A percentile compares a stretch with the other conserved stretches of the same genome.
Conservation (phyloP, 108 stramenopile genomes). For the Aurantiochytrium sp. region DNA sequence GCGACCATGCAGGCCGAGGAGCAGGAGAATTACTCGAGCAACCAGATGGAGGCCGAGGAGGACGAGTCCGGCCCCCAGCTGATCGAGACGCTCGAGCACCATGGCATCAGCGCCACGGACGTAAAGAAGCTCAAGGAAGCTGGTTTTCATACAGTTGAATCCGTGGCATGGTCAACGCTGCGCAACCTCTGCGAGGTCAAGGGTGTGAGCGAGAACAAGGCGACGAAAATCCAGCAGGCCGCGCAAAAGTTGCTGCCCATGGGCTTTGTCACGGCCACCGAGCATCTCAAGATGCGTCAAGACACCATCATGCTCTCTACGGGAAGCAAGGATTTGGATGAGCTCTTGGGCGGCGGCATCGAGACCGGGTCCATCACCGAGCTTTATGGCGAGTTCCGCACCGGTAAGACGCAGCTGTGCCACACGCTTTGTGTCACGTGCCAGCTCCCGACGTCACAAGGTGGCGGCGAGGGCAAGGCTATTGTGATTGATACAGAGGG, state of each 20-base stretch:
- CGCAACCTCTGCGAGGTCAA: slow-evolving; percentile 91
- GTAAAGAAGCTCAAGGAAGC: slow-evolving; percentile 87
- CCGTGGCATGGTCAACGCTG: slow-evolving; percentile 83
- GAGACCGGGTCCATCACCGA: slow-evolving; percentile 97
- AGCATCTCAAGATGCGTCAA: slow-evolving; percentile 80
- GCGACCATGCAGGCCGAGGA: not conserved
- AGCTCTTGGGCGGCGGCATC: slow-evolving; percentile 82
- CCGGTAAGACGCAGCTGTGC: slow-evolving; percentile 98
- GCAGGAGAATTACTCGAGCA: not conserved
- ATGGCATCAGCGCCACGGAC: slow-evolving; percentile 89
- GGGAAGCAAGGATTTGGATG: slow-evolving; percentile 89
- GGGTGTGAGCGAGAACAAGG: slow-evolving; percentile 88
- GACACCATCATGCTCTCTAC: slow-evolving; percentile 77
- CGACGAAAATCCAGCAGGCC: slow-evolving; percentile 82
- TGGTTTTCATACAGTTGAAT: slow-evolving; percentile 91
- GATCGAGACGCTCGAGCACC: slow-evolving; percentile 63
- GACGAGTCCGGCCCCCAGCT: slow-evolving; percentile 17
- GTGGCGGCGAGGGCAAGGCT: slow-evolving; percentile 98
- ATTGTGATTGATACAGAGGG: slow-evolving; percentile 99
- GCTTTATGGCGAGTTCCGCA: slow-evolving; percentile 80
- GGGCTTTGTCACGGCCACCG: slow-evolving; percentile 92
- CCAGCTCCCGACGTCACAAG: slow-evolving; percentile 89
- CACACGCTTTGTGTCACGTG: slow-evolving; percentile 99
- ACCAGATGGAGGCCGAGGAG: slow-evolving; percentile 13
- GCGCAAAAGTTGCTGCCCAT: slow-evolving; percentile 84